Base-by-base conservation (phyloP, 768 basidiomycete species). In the Leccinum variicolor region DNA sequence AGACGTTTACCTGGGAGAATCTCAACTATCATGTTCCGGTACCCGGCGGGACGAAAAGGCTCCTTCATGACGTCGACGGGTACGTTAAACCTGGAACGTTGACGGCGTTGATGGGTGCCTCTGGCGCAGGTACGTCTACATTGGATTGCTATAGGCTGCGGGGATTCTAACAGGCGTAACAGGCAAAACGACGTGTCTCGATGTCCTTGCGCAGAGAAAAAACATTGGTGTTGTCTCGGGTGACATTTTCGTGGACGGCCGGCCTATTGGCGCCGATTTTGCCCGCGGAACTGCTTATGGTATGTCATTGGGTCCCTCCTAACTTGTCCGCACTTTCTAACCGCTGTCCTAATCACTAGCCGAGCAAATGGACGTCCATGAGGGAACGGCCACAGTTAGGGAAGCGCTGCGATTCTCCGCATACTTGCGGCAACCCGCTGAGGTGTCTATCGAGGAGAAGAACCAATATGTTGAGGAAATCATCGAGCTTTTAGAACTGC, bases 341-440 rank as follows among this genome's bases (percentile, higher is more conserved):
- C 43, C 63, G 67, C 23, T 67, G 68, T 69, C 8, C 3, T 39
- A 17, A 9, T n/a, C 34, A 52, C 49, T 39, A 86, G 82, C 83
- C 15, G 90, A 94, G 64, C 93, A 96, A 74, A 86, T 87, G 83
- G 91, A 92, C 62, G 84, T 89, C 6, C 92, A 94, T 68, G 88
- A 92, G 70, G 86, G 83, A 41, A 91, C 90, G 25, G 79, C 86
- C 15, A 88, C 93, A 6, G 89, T 94, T 53, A 84, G 92, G 33
- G 92, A 94, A 64, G 90, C 92, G 1, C 78, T 94, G 74, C 83
- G 87, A 19, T 92, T 92, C 75, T 92, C 90, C 1, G 92, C 92
- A 0, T 87, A 90, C 68, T 80, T 94, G 28, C 84, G 92, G 23
- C 92, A 94, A 64, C 89, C 90, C 0, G 79, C 80, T 1, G 73